Base-by-base conservation (phyloP, 2,329 filamentous ascomycete species). In the Lachnellula arida region DNA sequence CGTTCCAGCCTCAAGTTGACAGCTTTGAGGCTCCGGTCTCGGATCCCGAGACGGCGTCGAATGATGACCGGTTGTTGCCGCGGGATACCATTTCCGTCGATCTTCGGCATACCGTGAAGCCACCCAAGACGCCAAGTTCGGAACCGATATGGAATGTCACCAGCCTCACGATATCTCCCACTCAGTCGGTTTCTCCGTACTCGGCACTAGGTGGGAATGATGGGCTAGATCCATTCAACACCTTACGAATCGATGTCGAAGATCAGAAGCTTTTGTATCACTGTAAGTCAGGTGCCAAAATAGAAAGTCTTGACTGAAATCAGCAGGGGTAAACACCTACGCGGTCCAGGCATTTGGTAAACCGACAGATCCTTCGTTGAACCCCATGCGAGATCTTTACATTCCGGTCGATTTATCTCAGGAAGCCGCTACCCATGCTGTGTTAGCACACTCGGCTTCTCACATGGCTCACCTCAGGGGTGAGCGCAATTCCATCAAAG, bases 391-490 rank as follows among this genome's bases (percentile, higher is more conserved):
- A 14, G 72, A 75, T 46, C 70, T 75, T 32, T 75, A 71, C 70
- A 63, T 73, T 25, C 72, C 73, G 0, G 58, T 74, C 2, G 72
- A 75, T 46, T 60, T 75, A 15, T 74, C 73, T 4, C 74, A 75
- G 52, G 66, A 71, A 2, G 71, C 73, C 5, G 73, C 72, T 0
- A 74, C 74, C 59, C 73, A 74, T 42, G 68, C 67, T 17, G 69
- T 74, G 42, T 73, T 75, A 71, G 72, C 73, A 0, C 73, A 75
- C 53, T 70, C 73, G 2, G 73, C 73, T 1, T 71, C 72, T 0
- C 73, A 75, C 47, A 55, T 74, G 1, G 65, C 70, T 35, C 65
- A 71, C 3, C 64, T 73, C 52, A 69, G 72, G 23, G 67, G 67
- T 0, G 64, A 66, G 0, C 61, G 52, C 7, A 53, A 59, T 5